Base-by-base conservation (phyloP, 176 grass and related monocot genomes). In the Raddia distichophylla region DNA sequence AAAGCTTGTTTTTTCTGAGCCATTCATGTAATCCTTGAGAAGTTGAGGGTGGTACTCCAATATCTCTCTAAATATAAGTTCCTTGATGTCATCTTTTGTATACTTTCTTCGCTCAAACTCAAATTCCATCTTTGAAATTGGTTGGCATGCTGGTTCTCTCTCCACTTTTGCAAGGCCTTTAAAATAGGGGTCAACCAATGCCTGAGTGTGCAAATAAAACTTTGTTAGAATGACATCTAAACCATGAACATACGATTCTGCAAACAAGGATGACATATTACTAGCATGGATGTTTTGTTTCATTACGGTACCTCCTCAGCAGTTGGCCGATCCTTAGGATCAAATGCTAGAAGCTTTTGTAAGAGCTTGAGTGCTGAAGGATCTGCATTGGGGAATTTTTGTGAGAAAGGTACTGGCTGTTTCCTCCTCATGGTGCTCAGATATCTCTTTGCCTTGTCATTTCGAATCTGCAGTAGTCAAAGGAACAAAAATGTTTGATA, bases 21-120 rank as follows among this genome's bases (percentile, higher is more conserved):
- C 87, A 1, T 59, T 99, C 47, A 17, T 69, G 48, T 95, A 99
- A 20, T 90, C 91, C 80, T 90, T 96, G 9, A 87, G 86, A 53
- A 99, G 83, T 67, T 90, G 89, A 86, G 93, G 93, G 86, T 99
- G 96, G 35, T 99, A 99, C 62, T 99, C 93, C 59, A 99, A 51
- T 80, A 99, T 91, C 85, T 99, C 96, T 70, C 69, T 77, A 52
- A 99, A 99, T 54, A 99, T 95, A 83, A 99, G 96, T 80, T 95
- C 96, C 76, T 89, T 93, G 52, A 99, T 61, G 22, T 99, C 91
- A 16, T 99, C 96, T 88, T 95, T 95, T 7, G 93, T 99, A 67
- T 93, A 84, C 53, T 86, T 93, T 76, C 80, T 91, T 27, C 85
- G 71, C 67, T 99, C 95, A 88, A 99, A 99, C 80, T 99, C 96